Percentiles rank a stretch among this genome's conserved stretches.
Conservation (phyloP, 2,329 filamentous ascomycete genomes). For the Chrysoporthe austroafricana region DNA sequence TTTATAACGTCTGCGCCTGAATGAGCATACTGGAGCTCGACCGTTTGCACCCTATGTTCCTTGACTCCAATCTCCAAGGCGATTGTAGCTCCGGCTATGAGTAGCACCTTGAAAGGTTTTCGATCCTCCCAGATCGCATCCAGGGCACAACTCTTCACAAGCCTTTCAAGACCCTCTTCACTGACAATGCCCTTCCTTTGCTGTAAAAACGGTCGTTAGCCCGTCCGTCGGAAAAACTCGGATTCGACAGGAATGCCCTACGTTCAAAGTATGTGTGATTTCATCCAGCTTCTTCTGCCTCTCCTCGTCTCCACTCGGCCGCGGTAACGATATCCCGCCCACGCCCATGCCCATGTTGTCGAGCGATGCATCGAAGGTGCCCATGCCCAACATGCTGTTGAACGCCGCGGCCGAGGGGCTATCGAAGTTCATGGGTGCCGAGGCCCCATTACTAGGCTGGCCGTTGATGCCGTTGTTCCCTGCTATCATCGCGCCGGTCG, state of each 20-base stretch:
- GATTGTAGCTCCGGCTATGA: slow-evolving; percentile 65
- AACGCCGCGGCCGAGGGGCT: slow-evolving; percentile 67
- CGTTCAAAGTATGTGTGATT: slow-evolving; percentile 55
- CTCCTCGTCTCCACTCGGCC: slow-evolving; percentile 53
- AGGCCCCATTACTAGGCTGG: slow-evolving; percentile 11
- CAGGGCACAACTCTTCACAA: slow-evolving; percentile 69
- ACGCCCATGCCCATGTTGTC: slow-evolving; percentile 57
- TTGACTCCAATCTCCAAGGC: slow-evolving; percentile 64
- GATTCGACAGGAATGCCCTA: slow-evolving; percentile 36
- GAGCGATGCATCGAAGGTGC: slow-evolving; percentile 52
- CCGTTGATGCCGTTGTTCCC: slow-evolving; percentile 32
- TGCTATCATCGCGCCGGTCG: slow-evolving; percentile 52
- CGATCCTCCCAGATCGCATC: slow-evolving; percentile 64
- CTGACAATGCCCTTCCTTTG: slow-evolving; percentile 67
- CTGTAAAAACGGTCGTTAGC: slow-evolving; percentile 35
- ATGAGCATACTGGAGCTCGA: slow-evolving; percentile 66
- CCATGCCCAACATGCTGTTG: slow-evolving; percentile 59
- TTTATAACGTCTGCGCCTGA: slow-evolving; percentile 61
- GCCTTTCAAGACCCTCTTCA: slow-evolving; percentile 73
- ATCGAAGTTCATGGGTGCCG: slow-evolving; percentile 57
- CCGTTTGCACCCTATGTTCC: slow-evolving; percentile 64
- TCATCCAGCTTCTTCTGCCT: slow-evolving; percentile 57
- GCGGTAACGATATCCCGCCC: slow-evolving; percentile 47
- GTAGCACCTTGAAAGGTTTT: slow-evolving; percentile 55
- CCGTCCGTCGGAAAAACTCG: slow-evolving; percentile 34